A percentile compares a stretch with the other conserved stretches of the same genome.
phyloP scores from a whole-genome alignment of 31 red algal genomes.

The Odonthalia washingtoniensis region DNA sequence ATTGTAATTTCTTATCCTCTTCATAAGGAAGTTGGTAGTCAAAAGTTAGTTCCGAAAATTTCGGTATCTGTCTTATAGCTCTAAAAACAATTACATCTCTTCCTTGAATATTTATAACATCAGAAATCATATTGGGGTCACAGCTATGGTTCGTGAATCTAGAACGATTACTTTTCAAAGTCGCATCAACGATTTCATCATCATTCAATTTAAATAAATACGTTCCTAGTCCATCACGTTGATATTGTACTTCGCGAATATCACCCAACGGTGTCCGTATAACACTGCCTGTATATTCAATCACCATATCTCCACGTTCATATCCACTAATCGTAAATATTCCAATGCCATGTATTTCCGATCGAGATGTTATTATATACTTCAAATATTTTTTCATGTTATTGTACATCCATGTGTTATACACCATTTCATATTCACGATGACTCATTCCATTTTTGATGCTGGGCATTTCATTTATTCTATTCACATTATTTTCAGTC shows the following conservation, averaged over 20 bases:
- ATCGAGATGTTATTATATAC: slow-evolving; percentile 68
- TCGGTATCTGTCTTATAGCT: no score
- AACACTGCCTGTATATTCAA: slow-evolving; percentile 94
- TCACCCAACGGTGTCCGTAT: slow-evolving; percentile 89
- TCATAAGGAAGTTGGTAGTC: no score
- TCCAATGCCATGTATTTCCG: slow-evolving; percentile 91
- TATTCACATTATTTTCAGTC: no score
- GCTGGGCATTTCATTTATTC: no score
- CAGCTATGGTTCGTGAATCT: slow-evolving; percentile 97
- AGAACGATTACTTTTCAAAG: slow-evolving; percentile 85
- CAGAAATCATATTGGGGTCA: slow-evolving; percentile 78
- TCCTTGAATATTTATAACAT: no score
- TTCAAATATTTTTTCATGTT: no score
- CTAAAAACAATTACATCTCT: no score
- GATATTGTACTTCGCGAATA: slow-evolving; percentile 81
- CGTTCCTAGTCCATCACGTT: slow-evolving; percentile 77
- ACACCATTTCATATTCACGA: no score
- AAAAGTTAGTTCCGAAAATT: no score
- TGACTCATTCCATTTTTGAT: no score
- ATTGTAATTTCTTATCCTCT: slow-evolving; percentile 5
- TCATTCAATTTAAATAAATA: slow-evolving; percentile 93
- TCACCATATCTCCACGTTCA: slow-evolving; percentile 75
- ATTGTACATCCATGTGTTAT: no score
- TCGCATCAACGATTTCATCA: slow-evolving; percentile 90
- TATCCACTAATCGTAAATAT: slow-evolving; percentile 80